Evolutionary conservation across 345 rosid species (phyloP).

Genomic region (Turnera subulata): DNA sequence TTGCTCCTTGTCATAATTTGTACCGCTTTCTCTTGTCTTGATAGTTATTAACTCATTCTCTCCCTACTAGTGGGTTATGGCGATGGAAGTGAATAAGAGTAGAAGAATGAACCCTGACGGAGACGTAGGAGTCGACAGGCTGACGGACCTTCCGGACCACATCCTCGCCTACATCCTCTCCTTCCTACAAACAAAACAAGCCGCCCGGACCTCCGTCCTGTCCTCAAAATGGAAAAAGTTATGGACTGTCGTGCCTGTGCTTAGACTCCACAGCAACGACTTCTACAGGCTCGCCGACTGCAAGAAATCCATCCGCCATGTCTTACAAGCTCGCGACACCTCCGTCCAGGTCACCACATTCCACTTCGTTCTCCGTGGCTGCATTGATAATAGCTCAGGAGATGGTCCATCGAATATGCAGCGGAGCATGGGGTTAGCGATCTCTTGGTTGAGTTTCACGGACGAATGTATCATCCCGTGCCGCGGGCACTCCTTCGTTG

Average conservation of each 20-base stretch:
- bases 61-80: no score
- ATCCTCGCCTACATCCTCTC: background rate
- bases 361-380: background rate
- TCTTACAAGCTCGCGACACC: background rate
- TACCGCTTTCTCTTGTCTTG: no score
- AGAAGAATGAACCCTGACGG: no score
- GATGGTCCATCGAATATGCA: background rate
- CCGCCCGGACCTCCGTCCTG: background rate
- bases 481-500: background rate
- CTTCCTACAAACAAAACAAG: constrained; percentile 6
- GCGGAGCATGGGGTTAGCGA: background rate
- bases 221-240: background rate
- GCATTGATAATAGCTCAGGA: background rate
- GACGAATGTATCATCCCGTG: background rate
- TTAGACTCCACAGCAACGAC: background rate
- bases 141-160: background rate
- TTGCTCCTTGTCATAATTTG: no score
- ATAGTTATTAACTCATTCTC: no score
- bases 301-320: background rate
- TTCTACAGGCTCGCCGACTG: background rate
- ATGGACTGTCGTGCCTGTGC: background rate
- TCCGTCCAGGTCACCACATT: background rate
- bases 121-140: constrained; percentile 4
- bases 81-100: no score
- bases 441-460: background rate